Conservation (phyloP, 306 rosid genomes). For the Vachellia collinsii region DNA sequence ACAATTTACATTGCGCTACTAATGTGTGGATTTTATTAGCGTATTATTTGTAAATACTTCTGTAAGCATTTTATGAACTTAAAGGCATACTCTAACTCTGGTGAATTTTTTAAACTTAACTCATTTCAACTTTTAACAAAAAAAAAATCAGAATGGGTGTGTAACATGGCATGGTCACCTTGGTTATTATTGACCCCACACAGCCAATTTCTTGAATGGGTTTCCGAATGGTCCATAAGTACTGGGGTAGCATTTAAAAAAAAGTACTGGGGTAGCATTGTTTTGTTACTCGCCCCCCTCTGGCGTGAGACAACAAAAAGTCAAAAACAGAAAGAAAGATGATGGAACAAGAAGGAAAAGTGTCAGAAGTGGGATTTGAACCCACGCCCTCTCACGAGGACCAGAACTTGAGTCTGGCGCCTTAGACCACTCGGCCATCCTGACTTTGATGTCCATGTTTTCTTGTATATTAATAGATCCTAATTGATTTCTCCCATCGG, state of each 20-base stretch:
- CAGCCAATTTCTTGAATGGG: neutral
- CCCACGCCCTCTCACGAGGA: conserved; percentile 32
- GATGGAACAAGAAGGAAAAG: no score
- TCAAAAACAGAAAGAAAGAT: neutral
- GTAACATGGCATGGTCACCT: neutral
- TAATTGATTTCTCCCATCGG: no score
- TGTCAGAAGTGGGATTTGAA: conserved; percentile 33
- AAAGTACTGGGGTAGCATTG: neutral
- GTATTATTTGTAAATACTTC: no score
- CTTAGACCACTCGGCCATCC: conserved; percentile 32
- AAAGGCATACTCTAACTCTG: no score
- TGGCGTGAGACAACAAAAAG: neutral
- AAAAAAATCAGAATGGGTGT: no score
- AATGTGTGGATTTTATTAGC: no score
- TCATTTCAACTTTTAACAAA: no score
- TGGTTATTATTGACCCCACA: neutral
- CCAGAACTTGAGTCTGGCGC: conserved; percentile 34
- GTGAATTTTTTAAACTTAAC: no score
- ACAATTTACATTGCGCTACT: no score
- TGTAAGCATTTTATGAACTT: no score
- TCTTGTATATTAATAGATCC: no score
- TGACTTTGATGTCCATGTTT: neutral
- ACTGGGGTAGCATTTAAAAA: neutral
- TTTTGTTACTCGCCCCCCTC: neutral
- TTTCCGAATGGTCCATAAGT: neutral